Conservation (phyloP, 2,329 filamentous ascomycete species). For the Metarhizium robertsii region DNA sequence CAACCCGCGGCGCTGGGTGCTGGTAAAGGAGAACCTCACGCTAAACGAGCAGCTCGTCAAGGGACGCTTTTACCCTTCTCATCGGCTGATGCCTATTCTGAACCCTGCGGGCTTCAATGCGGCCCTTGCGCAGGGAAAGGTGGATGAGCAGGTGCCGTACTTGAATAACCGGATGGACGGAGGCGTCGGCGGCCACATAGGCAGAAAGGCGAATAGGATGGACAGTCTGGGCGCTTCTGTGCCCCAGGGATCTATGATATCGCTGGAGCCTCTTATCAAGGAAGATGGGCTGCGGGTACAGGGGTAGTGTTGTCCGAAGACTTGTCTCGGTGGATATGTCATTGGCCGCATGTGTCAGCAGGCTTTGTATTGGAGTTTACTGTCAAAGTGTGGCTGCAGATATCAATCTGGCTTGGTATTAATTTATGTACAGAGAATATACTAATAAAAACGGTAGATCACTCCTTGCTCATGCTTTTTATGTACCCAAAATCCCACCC, state of each 20-base stretch:
- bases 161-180: conserved; percentile 46
- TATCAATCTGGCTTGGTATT: not conserved
- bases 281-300: conserved; percentile 17
- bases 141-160: conserved; percentile 36
- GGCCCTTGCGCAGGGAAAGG: conserved; percentile 25
- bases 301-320: not conserved
- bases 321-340: too few species aligned
- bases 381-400: not conserved
- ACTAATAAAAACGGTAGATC: not conserved
- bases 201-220: conserved; percentile 28
- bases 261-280: conserved; percentile 25
- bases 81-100: conserved; percentile 41
- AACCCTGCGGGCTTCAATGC: conserved; percentile 28
- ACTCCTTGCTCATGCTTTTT: not conserved
- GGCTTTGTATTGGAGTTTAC: not conserved
- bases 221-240: conserved; percentile 36
- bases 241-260: conserved; percentile 22
- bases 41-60: conserved; percentile 38
- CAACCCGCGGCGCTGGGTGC: conserved; percentile 26
- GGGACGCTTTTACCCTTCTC: conserved; percentile 51
- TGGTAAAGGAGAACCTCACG: conserved; percentile 35
- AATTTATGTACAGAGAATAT: not conserved
- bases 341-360: too few species aligned
- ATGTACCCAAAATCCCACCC: not conserved
- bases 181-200: conserved; percentile 28